phyloP scores from a whole-genome alignment of 2,329 filamentous ascomycete species.

The Cladosporium austrohemisphaericum region DNA sequence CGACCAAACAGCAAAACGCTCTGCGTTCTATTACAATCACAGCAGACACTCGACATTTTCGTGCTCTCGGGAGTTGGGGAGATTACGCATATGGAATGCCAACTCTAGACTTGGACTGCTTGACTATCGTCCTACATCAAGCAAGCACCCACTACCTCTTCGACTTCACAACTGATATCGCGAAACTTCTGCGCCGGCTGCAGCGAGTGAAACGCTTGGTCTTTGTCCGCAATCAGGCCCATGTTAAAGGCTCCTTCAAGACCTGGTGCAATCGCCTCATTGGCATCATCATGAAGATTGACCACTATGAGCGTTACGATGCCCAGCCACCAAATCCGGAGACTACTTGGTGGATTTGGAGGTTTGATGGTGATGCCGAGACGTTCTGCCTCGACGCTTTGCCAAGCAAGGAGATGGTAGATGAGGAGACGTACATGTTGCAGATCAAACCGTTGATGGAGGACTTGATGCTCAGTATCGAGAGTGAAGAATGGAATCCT shows the following conservation, averaged over 20 bases:
- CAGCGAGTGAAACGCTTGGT: slow-evolving; percentile 32
- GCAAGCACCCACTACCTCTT: slow-evolving; percentile 34
- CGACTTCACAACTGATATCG: slow-evolving; percentile 33
- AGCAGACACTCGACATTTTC: slow-evolving; percentile 31
- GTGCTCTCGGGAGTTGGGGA: slow-evolving; percentile 32
- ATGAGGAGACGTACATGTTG: slow-evolving; percentile 38
- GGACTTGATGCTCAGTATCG: slow-evolving; percentile 34
- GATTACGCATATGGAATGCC: slow-evolving; percentile 32
- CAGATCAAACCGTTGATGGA: slow-evolving; percentile 37
- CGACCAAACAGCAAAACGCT: slow-evolving; percentile 27
- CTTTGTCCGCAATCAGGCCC: slow-evolving; percentile 34
- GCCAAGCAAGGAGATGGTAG: slow-evolving; percentile 29
- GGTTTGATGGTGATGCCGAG: slow-evolving; percentile 28
- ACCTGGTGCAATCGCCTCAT: slow-evolving; percentile 38
- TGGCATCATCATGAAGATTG: slow-evolving; percentile 39
- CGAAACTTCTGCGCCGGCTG: slow-evolving; percentile 33
- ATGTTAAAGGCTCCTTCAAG: slow-evolving; percentile 36
- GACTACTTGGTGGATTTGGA: slow-evolving; percentile 40
- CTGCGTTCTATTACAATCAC: slow-evolving; percentile 34
- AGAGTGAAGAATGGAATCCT: slow-evolving; percentile 36
- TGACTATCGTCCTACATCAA: slow-evolving; percentile 32
- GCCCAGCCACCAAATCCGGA: slow-evolving; percentile 30
- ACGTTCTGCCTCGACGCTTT: slow-evolving; percentile 31
- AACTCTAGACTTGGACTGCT: slow-evolving; percentile 30
- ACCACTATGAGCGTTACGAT: slow-evolving; percentile 40